These are phyloP conservation scores for Anthracocystis panici-leucophaei DNA, from an alignment of 1,284 basidiomycete species.

Conservation along the genomic window DNA sequence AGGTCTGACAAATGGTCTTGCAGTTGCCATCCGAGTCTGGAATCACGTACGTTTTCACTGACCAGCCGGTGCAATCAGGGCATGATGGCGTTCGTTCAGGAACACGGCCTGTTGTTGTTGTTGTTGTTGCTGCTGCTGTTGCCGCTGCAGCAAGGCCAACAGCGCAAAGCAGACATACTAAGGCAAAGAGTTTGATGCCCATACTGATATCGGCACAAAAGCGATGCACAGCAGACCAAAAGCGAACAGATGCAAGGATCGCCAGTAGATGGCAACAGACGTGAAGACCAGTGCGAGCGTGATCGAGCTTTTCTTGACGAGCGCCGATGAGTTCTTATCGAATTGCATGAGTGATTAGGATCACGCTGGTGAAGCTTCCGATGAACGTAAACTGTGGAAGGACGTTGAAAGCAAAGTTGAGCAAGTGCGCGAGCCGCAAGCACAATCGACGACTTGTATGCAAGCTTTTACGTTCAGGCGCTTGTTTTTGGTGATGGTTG, in stretches of 20 bases:
- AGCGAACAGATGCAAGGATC: neutral
- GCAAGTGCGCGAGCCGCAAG: too few species aligned
- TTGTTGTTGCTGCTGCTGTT: neutral
- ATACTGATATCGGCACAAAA: neutral
- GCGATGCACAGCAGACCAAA: neutral
- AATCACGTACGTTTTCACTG: neutral
- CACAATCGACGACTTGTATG: too few species aligned
- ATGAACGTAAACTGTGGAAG: neutral
- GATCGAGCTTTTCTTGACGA: neutral
- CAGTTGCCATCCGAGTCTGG: neutral
- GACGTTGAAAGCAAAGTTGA: too few species aligned
- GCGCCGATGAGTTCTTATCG: neutral
- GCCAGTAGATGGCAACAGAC: neutral
- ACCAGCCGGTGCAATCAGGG: slow-evolving; percentile 1
- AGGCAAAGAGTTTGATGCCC: neutral
- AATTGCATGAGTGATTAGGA: neutral
- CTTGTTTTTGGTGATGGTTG: too few species aligned
- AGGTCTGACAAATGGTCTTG: neutral
- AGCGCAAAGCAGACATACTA: neutral
- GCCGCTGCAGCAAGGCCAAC: neutral
- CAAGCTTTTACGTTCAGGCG: too few species aligned
- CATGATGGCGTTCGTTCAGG: neutral
- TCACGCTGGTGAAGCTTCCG: neutral
- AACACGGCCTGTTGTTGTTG: neutral
- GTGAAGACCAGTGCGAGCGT: neutral